These are phyloP conservation scores for Lasiodiplodia sp. DNA, from an alignment of 2,329 filamentous ascomycete genomes.

Conservation along the genomic window DNA sequence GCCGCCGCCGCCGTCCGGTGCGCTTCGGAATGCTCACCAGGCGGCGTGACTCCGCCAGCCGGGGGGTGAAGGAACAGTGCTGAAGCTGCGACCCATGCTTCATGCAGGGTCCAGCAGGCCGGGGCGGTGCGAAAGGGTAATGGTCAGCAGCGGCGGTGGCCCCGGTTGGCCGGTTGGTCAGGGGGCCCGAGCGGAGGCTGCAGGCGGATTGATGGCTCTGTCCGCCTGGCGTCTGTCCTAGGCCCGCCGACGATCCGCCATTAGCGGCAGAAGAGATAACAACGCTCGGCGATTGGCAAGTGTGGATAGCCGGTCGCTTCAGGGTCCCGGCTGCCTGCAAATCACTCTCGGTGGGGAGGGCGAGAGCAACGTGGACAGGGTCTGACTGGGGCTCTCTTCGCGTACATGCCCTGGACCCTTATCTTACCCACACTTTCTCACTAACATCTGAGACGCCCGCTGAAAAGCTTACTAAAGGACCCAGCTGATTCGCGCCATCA, in stretches of 20 bases:
- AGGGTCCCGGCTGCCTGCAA: neutral
- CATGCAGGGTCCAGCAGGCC: conserved; percentile 19
- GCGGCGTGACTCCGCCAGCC: neutral
- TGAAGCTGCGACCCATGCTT: conserved; percentile 17
- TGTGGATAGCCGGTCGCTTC: neutral
- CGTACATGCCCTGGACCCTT: conserved; percentile 4
- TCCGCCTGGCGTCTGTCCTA: neutral
- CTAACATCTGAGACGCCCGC: neutral
- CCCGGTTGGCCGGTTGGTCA: conserved; percentile 7
- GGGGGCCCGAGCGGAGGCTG: conserved; percentile 15
- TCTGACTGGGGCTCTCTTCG: neutral
- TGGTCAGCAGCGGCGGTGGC: neutral
- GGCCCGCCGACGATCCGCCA: conserved; percentile 7
- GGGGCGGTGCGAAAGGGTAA: neutral
- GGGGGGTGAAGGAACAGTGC: neutral
- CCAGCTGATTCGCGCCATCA: conserved; percentile 19
- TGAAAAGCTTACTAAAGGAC: conserved; percentile 5
- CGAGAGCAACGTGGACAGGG: conserved; percentile 10
- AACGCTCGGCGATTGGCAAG: neutral
- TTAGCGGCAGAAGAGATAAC: neutral
- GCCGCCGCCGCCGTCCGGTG: conserved; percentile 10
- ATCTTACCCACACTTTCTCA: conserved; percentile 21
- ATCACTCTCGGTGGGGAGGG: neutral
- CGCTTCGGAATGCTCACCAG: conserved; percentile 5
- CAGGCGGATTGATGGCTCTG: neutral